Evolutionary conservation across 306 rosid species (phyloP).

Genomic region (Cucumis cinereus): DNA sequence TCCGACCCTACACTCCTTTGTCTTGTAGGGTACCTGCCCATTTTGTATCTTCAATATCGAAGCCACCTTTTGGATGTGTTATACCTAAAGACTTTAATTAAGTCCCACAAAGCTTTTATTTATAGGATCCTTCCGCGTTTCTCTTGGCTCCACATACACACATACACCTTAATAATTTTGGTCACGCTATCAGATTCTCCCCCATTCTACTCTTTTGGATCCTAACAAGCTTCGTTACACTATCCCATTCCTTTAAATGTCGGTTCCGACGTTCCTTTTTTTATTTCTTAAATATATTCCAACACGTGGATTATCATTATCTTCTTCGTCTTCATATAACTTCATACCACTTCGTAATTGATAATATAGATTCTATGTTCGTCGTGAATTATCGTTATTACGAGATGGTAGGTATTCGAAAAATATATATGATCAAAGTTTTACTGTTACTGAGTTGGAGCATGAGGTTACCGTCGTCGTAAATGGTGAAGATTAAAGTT

Average conservation of each 20-base stretch:
- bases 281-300: background rate
- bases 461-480: too few relatives aligned
- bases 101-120: background rate
- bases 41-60: background rate
- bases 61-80: background rate
- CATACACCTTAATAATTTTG: background rate
- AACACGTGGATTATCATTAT: background rate
- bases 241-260: background rate
- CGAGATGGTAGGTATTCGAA: too few relatives aligned
- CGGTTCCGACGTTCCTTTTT: background rate
- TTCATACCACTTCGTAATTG: too few relatives aligned
- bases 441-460: too few relatives aligned
- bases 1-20: background rate
- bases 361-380: too few relatives aligned
- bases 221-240: background rate
- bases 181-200: background rate
- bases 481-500: too few relatives aligned
- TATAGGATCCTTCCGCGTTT: background rate
- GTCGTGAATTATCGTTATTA: too few relatives aligned
- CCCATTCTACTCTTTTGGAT: background rate
- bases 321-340: too few relatives aligned
- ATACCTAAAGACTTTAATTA: background rate
- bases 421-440: too few relatives aligned
- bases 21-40: background rate
- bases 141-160: background rate